Conservation (phyloP, 1,284 basidiomycete species). For the Boletus nobilissimus region DNA sequence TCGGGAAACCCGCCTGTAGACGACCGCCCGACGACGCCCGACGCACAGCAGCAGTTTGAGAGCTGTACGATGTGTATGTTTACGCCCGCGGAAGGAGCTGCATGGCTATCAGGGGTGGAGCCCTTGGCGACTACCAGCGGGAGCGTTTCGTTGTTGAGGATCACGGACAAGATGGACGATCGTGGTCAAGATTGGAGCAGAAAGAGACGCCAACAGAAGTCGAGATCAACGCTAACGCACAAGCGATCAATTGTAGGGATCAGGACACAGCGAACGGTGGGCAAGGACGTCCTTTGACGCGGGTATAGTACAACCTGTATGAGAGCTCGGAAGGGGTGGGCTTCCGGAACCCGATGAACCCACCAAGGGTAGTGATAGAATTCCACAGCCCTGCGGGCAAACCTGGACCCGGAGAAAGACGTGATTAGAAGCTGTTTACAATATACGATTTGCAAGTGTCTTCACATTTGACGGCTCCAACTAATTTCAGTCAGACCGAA, state of each 20-base stretch:
- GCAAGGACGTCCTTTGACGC: not conserved
- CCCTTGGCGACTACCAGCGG: slow-evolving; percentile 16
- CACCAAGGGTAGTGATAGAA: too few relatives aligned
- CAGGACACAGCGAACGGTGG: slow-evolving; percentile 8
- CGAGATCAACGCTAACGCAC: not conserved
- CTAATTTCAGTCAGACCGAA: too few relatives aligned
- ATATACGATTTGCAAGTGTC: too few relatives aligned
- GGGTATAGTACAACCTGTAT: too few relatives aligned
- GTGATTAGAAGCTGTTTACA: too few relatives aligned
- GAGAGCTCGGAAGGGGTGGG: too few relatives aligned
- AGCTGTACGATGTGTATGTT: slow-evolving; percentile 67
- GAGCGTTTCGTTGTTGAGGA: slow-evolving; percentile 34
- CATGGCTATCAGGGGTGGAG: slow-evolving; percentile 15
- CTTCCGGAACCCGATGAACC: too few relatives aligned
- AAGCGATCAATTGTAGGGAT: not conserved
- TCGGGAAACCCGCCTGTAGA: slow-evolving; percentile 61
- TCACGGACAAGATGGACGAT: slow-evolving; percentile 26
- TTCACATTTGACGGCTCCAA: too few relatives aligned
- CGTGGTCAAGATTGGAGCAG: not conserved
- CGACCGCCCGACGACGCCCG: slow-evolving; percentile 52
- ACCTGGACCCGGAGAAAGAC: too few relatives aligned
- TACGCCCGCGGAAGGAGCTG: slow-evolving; percentile 38
- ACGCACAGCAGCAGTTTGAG: slow-evolving; percentile 65
- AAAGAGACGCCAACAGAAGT: not conserved
- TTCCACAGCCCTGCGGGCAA: too few relatives aligned